Base-by-base conservation (phyloP, 2,329 filamentous ascomycete species). In the Verticillium dahliae region DNA sequence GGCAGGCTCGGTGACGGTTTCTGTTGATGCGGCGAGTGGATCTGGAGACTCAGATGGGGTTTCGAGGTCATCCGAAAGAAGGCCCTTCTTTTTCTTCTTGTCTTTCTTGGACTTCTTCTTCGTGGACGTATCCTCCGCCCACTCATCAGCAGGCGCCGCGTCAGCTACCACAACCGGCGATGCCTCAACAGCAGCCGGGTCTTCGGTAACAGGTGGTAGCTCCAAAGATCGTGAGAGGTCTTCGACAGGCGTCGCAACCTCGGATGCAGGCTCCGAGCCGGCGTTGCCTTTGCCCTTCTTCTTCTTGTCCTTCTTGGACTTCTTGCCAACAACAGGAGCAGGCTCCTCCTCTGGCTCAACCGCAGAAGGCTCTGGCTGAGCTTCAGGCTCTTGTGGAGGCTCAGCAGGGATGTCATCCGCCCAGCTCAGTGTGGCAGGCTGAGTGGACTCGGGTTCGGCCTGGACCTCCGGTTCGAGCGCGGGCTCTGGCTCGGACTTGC, bases 21-120 rank as follows among this genome's bases (percentile, higher is more conserved):
- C 61, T 3, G 37, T 18, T 35, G 31, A 14, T 34, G 64, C 50
- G 33, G 67, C 62, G 14, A 52, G 33, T 4, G 57, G 45, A 60
- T 61, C 18, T n/a, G 58, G 56, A 14, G 52, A 54, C 13, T 34
- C 52, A 27, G 61, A 59, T 15, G 34, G 31, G 31, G 39, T 57
- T 57, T 67, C 57, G 11, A 50, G 1, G 11, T 50, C 39, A 6
- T 27, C n/a, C 37, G n/a, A 39, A 14, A 66, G 66, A 65, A 64
- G 68, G 64, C 67, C 69, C 69, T 69, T 73, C 69, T 66, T 70
- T 73, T 58, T 52, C 15, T 63, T 67, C 60, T 63, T 67, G 31
- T 67, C 62, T n/a, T 64, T 68, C 62, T 62, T 67, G 10, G 61
- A 62, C 63, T 74, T 73, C 65, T 74, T 74, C 35, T 9, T 13